These are phyloP conservation scores for Candida boleticola DNA, from an alignment of 805 yeast genomes.

Conservation along the genomic window DNA sequence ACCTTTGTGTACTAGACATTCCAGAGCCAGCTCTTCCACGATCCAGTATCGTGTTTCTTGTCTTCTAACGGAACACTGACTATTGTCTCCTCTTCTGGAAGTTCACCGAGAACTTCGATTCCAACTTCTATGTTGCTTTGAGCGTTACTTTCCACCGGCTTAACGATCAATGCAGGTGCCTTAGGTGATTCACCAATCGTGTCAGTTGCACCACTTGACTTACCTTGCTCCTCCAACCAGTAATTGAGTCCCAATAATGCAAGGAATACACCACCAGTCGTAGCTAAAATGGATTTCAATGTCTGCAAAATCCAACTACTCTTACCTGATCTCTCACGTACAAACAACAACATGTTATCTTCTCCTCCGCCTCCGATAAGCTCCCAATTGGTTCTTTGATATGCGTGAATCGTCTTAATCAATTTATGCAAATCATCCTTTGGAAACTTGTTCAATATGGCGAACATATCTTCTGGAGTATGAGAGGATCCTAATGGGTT, in stretches of 20 bases:
- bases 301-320: constrained; percentile 7
- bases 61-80: not conserved
- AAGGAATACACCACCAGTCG: constrained; percentile 23
- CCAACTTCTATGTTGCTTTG: too few species aligned
- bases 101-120: not conserved
- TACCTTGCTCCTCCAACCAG: constrained; percentile 9
- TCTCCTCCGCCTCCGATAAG: constrained; percentile 49
- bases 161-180: too few species aligned
- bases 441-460: constrained; percentile 34
- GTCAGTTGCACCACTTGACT: too few species aligned
- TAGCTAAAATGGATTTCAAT: constrained; percentile 22
- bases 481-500: constrained; percentile 41
- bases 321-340: constrained; percentile 3
- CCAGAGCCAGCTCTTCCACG: constrained; percentile 4
- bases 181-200: too few species aligned
- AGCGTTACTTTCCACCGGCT: too few species aligned
- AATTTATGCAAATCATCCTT: constrained; percentile 33
- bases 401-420: constrained; percentile 34
- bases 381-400: constrained; percentile 50
- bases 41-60: not conserved
- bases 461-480: constrained; percentile 40
- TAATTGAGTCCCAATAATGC: constrained; percentile 20
- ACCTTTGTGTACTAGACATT: too few species aligned
- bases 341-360: constrained; percentile 14
- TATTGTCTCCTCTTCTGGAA: not conserved